Evolutionary conservation across 2,329 filamentous ascomycete genomes (phyloP).

Genomic region (Reticulascus tulasneorum): DNA sequence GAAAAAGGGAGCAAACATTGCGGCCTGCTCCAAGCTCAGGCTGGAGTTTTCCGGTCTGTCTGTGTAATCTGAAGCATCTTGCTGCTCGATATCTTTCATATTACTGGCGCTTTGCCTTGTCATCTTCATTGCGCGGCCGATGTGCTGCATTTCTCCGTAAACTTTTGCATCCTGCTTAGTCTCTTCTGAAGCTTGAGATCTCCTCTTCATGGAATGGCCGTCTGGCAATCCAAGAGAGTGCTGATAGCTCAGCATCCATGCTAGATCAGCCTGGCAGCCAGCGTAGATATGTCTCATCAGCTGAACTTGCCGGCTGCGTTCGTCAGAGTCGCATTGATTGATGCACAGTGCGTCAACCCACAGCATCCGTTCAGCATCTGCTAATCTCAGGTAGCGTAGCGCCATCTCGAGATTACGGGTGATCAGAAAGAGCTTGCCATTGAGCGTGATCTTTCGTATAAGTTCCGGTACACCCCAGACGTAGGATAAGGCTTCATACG

Average conservation of each 20-base stretch:
- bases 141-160: neutral
- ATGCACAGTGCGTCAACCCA: slow-evolving; percentile 14
- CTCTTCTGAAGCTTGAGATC: neutral
- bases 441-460: neutral
- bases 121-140: neutral
- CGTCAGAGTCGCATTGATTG: slow-evolving; percentile 8
- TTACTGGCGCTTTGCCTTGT: neutral
- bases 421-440: neutral
- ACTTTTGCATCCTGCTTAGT: neutral
- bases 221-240: too few species aligned
- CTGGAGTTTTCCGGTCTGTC: too few species aligned
- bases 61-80: neutral
- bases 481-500: slow-evolving; percentile 31
- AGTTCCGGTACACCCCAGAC: slow-evolving; percentile 21
- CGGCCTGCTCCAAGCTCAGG: neutral
- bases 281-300: slow-evolving; percentile 10
- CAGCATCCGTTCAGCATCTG: neutral
- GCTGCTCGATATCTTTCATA: neutral
- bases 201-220: slow-evolving; percentile 16
- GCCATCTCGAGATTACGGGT: slow-evolving; percentile 3
- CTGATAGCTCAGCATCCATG: too few species aligned
- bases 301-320: slow-evolving; percentile 11
- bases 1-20: too few species aligned
- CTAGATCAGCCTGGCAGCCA: slow-evolving; percentile 10
- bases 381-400: neutral